Evolutionary conservation across 139 green algal genomes (phyloP), one percentile per base, ranked within the genome.

Genomic region (Coccomyxa sp.): DNA sequence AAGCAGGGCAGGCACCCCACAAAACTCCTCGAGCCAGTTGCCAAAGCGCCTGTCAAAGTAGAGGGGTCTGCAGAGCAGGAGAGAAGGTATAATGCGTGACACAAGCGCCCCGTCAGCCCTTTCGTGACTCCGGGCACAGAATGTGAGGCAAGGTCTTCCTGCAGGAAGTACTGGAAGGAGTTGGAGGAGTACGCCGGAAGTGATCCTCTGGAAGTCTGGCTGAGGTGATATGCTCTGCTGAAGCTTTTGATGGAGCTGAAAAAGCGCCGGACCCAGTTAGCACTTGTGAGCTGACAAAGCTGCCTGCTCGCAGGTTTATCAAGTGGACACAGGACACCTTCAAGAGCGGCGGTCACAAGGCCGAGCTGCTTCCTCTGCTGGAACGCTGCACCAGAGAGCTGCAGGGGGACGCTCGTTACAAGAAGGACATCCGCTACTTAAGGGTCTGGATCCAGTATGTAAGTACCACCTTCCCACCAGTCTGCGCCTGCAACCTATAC

Each of bases 401-500:
- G 68, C 79, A 90, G 55, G 80, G 74, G 7, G 39, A 81, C 1
- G 40, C 81, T 8, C 76, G 83, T 0, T 98, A 98, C 85, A 86
- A 83, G 14, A 76, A 85, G 16, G 95, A 98, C 78, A 79, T 93
- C 2, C 92, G 95, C 39, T 97, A 95, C 77, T 89, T 98, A 31
- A 85, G 95, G 8, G 68, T 98, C 8, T 98, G 95, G 95, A 90
- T 98, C 24, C 94, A 97, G 55, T 98, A 98, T 81, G 93, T 94
- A 55, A 88, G 90, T 35, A 16, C 6, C 0, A 27, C n/a, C 9
- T 41, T 10, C 69, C 33, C 24, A 27, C 1, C 33, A 7, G 24
- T 29, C 35, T 71, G 24, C 50, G 2, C 27, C 50, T 64, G 50
- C n/a, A 64, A 7, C 4, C 18, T 5, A 6, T 64, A n/a, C n/a